phyloP scores from a whole-genome alignment of 164 flowering plant genomes.

The Magnolia officinalis region DNA sequence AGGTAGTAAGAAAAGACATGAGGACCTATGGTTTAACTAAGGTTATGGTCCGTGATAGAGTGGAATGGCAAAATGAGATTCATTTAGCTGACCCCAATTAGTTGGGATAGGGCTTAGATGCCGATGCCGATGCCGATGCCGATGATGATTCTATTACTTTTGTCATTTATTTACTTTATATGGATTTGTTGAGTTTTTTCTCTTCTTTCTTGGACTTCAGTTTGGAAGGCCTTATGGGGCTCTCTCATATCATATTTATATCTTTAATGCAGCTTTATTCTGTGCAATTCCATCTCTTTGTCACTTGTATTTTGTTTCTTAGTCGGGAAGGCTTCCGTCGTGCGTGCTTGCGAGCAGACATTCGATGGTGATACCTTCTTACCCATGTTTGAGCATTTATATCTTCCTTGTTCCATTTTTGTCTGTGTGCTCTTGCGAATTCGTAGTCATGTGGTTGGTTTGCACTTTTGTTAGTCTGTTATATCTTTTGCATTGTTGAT shows the following conservation, averaged over 20 bases:
- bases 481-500: background rate
- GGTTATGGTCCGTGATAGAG: background rate
- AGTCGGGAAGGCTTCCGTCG: conserved; percentile 98
- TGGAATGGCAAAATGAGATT: background rate
- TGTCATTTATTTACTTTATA: background rate
- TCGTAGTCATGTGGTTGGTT: background rate
- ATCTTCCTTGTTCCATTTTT: background rate
- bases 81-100: background rate
- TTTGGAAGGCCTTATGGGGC: background rate
- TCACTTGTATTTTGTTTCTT: conserved; percentile 76
- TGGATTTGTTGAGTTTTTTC: background rate
- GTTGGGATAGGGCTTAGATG: background rate
- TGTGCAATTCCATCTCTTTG: conserved; percentile 84
- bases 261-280: conserved; percentile 66
- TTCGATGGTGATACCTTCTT: conserved; percentile 42
- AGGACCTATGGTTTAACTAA: too few relatives aligned
- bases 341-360: conserved; percentile 85
- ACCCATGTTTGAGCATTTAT: too few relatives aligned
- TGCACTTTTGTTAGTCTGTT: background rate
- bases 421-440: background rate
- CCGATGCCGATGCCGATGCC: background rate
- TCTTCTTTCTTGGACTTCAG: background rate
- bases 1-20: too few relatives aligned
- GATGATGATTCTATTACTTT: background rate
- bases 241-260: background rate